These are phyloP conservation scores for Penicillium nucicola DNA, from an alignment of 495 filamentous ascomycete genomes.

Conservation along the genomic window DNA sequence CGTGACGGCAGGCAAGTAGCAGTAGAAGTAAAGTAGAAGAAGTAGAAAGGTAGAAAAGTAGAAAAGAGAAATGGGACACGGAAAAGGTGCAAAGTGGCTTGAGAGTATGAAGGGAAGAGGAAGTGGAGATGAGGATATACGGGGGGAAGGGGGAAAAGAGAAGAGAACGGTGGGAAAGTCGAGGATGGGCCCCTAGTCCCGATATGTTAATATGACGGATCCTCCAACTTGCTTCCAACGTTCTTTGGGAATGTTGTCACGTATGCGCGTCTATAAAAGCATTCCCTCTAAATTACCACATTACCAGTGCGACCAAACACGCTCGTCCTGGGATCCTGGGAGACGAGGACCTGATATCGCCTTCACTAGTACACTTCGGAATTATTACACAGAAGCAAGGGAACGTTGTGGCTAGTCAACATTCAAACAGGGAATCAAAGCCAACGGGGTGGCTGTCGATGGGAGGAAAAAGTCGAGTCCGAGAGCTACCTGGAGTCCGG, in stretches of 20 bases:
- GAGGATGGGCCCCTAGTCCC: slow-evolving; percentile 44
- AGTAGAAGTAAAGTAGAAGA: too few relatives aligned
- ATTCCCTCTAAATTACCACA: too few relatives aligned
- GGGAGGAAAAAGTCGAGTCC: too few relatives aligned
- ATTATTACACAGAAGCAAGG: slow-evolving; percentile 6
- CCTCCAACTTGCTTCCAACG: slow-evolving; percentile 21
- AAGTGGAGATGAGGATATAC: neutral
- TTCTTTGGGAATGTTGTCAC: slow-evolving; percentile 24
- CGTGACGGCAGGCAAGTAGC: too few relatives aligned
- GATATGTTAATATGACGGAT: slow-evolving; percentile 51
- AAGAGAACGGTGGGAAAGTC: slow-evolving; percentile 19
- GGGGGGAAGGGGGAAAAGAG: slow-evolving; percentile 1
- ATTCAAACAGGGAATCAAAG: neutral
- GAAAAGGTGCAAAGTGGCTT: slow-evolving; percentile 3
- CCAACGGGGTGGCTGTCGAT: too few relatives aligned
- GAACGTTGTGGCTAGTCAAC: slow-evolving; percentile 7
- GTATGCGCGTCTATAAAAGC: slow-evolving; percentile 1
- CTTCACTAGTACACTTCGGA: neutral
- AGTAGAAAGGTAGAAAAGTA: slow-evolving; percentile 1
- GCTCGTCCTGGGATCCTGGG: too few relatives aligned
- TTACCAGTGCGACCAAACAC: too few relatives aligned
- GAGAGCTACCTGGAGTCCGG: too few relatives aligned
- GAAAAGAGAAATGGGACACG: slow-evolving; percentile 1
- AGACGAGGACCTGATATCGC: neutral
- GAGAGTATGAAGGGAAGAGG: slow-evolving; percentile 1